Evolutionary conservation across 2,329 filamentous ascomycete genomes (phyloP), one percentile per base, ranked within the genome.

Genomic region (Penicillium decumbens): DNA sequence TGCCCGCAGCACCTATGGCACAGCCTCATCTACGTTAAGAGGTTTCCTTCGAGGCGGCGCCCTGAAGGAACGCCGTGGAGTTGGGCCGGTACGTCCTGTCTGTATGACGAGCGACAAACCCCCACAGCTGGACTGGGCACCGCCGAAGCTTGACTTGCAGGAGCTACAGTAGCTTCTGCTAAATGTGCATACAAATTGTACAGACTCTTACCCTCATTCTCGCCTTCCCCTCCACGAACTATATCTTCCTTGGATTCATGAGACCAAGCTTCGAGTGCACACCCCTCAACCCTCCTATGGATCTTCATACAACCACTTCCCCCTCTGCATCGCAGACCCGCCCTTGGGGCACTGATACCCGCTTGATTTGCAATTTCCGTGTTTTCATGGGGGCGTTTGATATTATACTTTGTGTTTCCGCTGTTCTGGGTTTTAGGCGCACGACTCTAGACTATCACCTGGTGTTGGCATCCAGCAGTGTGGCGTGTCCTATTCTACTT

Each of bases 111-210:
- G 53, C 27, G 65, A 71, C 37, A 58, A 58, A 28, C 63, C 69
- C 1, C 69, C 69, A 15, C 65, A 60, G 43, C 54, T 72, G 49
- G 63, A 70, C 51, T 72, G 68, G 69, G 52, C 65, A 28, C 69
- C 67, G 6, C 69, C 69, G 10, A 63, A 69, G 45, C 54, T 72
- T 40, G 66, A 70, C 42, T 49, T 70, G 38, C 60, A 57, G 46
- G 58, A 66, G 27, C 55, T 67, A 18, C 57, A 56, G 18, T 66
- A 63, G 53, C 30, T 47, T 40, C 38, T 24, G 23, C 23, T 23
- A 1, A 8, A 12, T 39, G 38, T 40, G 27, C 20, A 40, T 40
- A 40, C 9, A 13, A 29, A 7, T 9, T 15, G 38, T 40, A 40
- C 38, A 25, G 20, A 27, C 3, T 35, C 32, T 27, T n/a, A 33